These are phyloP conservation scores for Hemileccinum hortonii DNA, from an alignment of 1,284 basidiomycete genomes.

Conservation along the genomic window DNA sequence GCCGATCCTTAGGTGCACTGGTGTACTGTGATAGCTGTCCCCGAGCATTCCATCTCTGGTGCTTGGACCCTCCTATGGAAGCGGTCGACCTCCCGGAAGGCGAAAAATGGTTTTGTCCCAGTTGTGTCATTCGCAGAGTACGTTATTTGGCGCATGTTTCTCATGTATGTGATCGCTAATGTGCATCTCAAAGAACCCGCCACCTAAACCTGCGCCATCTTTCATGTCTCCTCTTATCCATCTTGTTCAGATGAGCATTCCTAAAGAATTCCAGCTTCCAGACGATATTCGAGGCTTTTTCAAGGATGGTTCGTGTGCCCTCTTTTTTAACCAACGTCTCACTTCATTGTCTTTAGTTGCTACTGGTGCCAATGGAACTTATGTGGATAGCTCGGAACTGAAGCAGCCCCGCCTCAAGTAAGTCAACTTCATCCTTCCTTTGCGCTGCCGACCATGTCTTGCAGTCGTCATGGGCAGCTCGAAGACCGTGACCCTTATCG, in stretches of 20 bases:
- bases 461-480: slow-evolving; percentile 83
- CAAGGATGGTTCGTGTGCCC: slow-evolving; percentile 66
- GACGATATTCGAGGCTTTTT: slow-evolving; percentile 86
- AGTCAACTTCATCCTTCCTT: slow-evolving; percentile 16
- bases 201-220: slow-evolving; percentile 55
- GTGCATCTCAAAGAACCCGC: slow-evolving; percentile 53
- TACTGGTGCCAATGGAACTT: slow-evolving; percentile 72
- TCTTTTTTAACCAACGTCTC: slow-evolving; percentile 13
- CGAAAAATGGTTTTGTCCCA: slow-evolving; percentile 92
- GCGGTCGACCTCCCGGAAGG: slow-evolving; percentile 81
- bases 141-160: slow-evolving; percentile 23
- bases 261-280: slow-evolving; percentile 86
- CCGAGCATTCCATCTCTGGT: slow-evolving; percentile 93
- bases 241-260: slow-evolving; percentile 61
- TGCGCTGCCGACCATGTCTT: slow-evolving; percentile 13
- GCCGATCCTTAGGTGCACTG: slow-evolving; percentile 76
- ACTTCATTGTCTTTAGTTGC: slow-evolving; percentile 50
- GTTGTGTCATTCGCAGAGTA: slow-evolving; percentile 70
- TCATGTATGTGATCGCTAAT: slow-evolving; percentile 15
- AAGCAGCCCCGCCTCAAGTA: slow-evolving; percentile 79
- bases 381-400: slow-evolving; percentile 74
- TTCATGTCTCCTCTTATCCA: slow-evolving; percentile 71
- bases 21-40: slow-evolving; percentile 98
- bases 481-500: slow-evolving; percentile 92
- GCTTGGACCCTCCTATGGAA: slow-evolving; percentile 93